These are phyloP conservation scores for Suillus luteus DNA, from an alignment of 768 basidiomycete species.

Conservation along the genomic window DNA sequence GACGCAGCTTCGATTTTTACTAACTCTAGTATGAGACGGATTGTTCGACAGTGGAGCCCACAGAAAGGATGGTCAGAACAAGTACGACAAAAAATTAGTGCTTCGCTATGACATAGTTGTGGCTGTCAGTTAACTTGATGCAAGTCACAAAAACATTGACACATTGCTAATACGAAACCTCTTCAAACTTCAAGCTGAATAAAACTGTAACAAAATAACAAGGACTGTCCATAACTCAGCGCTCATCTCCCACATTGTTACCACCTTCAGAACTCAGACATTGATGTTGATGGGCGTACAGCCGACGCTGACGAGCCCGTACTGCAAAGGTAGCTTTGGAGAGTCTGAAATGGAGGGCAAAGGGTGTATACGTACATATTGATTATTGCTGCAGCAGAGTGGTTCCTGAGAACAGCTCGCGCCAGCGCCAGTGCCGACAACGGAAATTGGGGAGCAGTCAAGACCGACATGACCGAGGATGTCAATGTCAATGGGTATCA, in stretches of 20 bases:
- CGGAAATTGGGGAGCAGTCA: conserved; percentile 24
- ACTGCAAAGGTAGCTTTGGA: conserved; percentile 8
- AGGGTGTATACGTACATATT: conserved; percentile 20
- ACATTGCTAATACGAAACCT: not conserved
- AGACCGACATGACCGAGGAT: conserved; percentile 25
- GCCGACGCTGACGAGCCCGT: conserved; percentile 12
- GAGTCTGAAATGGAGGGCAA: not conserved
- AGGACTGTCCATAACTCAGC: not conserved
- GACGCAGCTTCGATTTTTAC: not conserved
- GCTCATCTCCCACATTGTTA: not conserved
- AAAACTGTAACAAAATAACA: not conserved
- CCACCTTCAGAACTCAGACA: not conserved
- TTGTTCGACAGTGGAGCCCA: not conserved
- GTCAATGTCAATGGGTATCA: conserved; percentile 15
- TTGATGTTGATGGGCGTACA: conserved; percentile 13
- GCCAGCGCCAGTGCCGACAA: conserved; percentile 23
- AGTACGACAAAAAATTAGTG: not conserved
- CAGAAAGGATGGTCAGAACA: not conserved
- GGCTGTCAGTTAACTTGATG: not conserved
- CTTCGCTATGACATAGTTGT: not conserved
- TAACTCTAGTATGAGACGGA: not conserved
- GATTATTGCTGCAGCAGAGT: conserved; percentile 25
- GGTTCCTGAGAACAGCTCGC: conserved; percentile 28
- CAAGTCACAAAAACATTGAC: not conserved
- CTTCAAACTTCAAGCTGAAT: not conserved